Evolutionary conservation across 176 grass and related monocot species (phyloP), one percentile per base, ranked within the genome.

Genomic region (Bromus sterilis): DNA sequence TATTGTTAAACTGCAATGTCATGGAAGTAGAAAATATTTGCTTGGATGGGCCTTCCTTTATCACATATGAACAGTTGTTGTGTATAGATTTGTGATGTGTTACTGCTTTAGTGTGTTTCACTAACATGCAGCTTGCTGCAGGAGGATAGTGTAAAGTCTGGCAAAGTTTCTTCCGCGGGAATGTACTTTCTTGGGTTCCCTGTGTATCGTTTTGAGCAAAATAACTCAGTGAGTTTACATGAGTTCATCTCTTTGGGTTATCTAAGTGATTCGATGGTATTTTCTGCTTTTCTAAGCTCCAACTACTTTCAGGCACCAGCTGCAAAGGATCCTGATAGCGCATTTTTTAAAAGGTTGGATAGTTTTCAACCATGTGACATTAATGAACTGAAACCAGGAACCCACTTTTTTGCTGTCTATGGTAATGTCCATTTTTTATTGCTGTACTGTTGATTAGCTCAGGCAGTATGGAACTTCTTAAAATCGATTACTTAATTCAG

Each of bases 331-430:
- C 78, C 89, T 83, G 91, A 93, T 65, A 87, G 89, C 56, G 91
- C 91, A 82, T 99, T 99, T 80, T 99, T 99, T 87, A 99, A 99
- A 80, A 96, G 89, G 84, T 81, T 99, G 77, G 97, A 99, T 77
- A 94, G 91, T 62, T 99, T 99, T 62, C 91, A 96, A 89, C 89
- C 93, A 83, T 99, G 97, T 71, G 97, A 99, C 74, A 88, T 99
- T 85, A 93, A 99, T 93, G 93, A 96, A 78, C 89, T 99, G 35
- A 99, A 96, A 80, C 86, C 89, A 55, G 97, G 97, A 76, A 93
- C 91, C 39, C 97, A 99, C 87, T 83, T 99, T 84, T 99, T 99
- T 79, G 97, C 97, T 66, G 87, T 99, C 26, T 99, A 99, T 72
- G 97, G 97, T 99, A 95, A 79, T 69, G 43, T 37, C 5, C 11